Evolutionary conservation across 495 filamentous ascomycete genomes (phyloP).

Genomic region (Parathielavia appendiculata): DNA sequence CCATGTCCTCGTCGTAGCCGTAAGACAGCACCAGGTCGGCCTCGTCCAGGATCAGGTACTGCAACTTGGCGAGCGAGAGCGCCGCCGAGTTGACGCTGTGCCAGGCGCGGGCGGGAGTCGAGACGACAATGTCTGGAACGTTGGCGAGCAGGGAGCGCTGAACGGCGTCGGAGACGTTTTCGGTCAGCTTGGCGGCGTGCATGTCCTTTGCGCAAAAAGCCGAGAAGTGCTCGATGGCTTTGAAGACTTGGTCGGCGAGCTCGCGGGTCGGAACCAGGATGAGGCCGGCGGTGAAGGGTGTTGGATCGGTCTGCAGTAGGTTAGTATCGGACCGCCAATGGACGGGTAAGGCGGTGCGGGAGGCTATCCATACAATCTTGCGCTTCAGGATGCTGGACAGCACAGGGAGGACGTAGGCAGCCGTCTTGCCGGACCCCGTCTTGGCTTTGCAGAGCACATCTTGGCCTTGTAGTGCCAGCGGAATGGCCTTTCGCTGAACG

Average conservation of each 20-base stretch:
- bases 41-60: slow-evolving; percentile 87
- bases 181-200: slow-evolving; percentile 74
- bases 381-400: slow-evolving; percentile 72
- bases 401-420: slow-evolving; percentile 91
- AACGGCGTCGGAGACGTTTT: slow-evolving; percentile 81
- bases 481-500: slow-evolving; percentile 83
- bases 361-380: slow-evolving; percentile 55
- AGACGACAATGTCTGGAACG: slow-evolving; percentile 79
- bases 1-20: slow-evolving; percentile 87
- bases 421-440: slow-evolving; percentile 93
- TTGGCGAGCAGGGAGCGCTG: slow-evolving; percentile 82
- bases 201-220: slow-evolving; percentile 80
- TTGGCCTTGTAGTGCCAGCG: slow-evolving; percentile 80
- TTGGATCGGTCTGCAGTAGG: slow-evolving; percentile 29
- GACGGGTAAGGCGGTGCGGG: background rate
- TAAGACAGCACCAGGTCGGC: slow-evolving; percentile 93
- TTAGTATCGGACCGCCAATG: background rate
- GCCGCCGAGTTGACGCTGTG: slow-evolving; percentile 63
- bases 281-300: slow-evolving; percentile 54
- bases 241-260: slow-evolving; percentile 83
- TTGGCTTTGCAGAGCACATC: slow-evolving; percentile 88
- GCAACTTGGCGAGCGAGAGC: slow-evolving; percentile 63
- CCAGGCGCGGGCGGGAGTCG: slow-evolving; percentile 76
- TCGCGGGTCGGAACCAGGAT: slow-evolving; percentile 93
- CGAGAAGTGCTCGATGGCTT: slow-evolving; percentile 64